Percentiles rank a stretch among this genome's conserved stretches.
Conservation (phyloP, 192 early-diverging fungal genomes). For the Coemansia sp. region DNA sequence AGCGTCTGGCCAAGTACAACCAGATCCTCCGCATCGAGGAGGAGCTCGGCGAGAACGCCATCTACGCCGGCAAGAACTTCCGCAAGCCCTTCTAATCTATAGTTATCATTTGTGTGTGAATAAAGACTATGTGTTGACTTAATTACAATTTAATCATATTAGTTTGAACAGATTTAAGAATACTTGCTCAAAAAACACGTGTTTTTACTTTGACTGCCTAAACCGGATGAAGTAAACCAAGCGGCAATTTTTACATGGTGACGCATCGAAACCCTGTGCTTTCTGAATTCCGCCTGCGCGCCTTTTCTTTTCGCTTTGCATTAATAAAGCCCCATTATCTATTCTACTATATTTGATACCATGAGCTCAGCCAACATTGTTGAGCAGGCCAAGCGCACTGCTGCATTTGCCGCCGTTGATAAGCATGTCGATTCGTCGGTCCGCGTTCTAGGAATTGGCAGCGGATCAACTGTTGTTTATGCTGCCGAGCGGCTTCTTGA, state of each 20-base stretch:
- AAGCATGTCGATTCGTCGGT: slow-evolving; percentile 69
- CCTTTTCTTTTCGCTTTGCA: too few relatives aligned
- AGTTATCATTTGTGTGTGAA: neutral
- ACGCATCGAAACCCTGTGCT: too few relatives aligned
- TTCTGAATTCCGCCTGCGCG: too few relatives aligned
- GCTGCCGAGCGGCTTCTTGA: slow-evolving; percentile 79
- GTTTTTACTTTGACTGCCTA: too few relatives aligned
- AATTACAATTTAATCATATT: too few relatives aligned
- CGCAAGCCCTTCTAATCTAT: slow-evolving; percentile 61
- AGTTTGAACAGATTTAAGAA: too few relatives aligned
- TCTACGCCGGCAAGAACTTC: slow-evolving; percentile 95
- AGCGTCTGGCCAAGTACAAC: slow-evolving; percentile 99
- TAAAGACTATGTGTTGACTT: too few relatives aligned
- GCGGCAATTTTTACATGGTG: too few relatives aligned
- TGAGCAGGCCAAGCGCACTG: slow-evolving; percentile 77
- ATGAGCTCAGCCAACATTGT: slow-evolving; percentile 40
- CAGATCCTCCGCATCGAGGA: slow-evolving; percentile 98
- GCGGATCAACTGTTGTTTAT: slow-evolving; percentile 84
- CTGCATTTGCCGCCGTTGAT: slow-evolving; percentile 88
- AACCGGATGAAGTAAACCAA: too few relatives aligned
- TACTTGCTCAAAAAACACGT: too few relatives aligned
- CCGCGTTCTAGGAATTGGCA: slow-evolving; percentile 84
- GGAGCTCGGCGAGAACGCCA: slow-evolving; percentile 86
- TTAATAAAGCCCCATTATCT: neutral
- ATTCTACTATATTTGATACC: neutral